Base-by-base conservation (phyloP, 2,329 filamentous ascomycete genomes). In the Pseudocercospora vitis region DNA sequence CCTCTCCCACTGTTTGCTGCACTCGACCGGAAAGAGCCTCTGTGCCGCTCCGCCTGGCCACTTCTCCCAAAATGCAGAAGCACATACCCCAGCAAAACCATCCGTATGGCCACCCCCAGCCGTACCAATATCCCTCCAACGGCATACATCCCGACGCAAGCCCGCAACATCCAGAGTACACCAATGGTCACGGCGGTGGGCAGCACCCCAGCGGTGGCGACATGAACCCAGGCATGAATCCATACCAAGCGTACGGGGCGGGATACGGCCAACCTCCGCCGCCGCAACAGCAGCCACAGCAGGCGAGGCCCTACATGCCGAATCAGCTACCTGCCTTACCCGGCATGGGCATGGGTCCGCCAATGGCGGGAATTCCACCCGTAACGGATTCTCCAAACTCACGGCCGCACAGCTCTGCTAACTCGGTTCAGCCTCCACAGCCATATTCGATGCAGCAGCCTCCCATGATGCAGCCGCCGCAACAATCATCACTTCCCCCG, bases 161-260 rank as follows among this genome's bases (percentile, higher is more conserved):
- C 19, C 42, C 58, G 9, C 58, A 55, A 50, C 47, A 56, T 40
- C 47, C 48, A 47, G 58, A 53, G 18, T 54, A 60, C 40, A 55
- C 55, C 39, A 63, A 62, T 56, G 57, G 59, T 29, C 54, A 60
- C 37, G 51, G 48, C 35, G 61, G 58, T 56, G 56, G 57, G 39
- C 54, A 60, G 24, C 49, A 62, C 16, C 28, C 52, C 42, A 58
- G 54, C 52, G 53, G 50, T n/a, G 47, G n/a, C 33, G 56, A 63
- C 49, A 60, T 60, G 54, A 61, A 62, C 39, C 60, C 59, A 18
- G 52, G 60, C 49, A 61, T 60, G 54, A 61, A 62, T 37, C 60
- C 59, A 40, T 63, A 61, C 47, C 53, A 61, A 39, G 55, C 54
- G 40, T 62, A 63, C 44, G 45, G 42, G 11, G 47, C 33, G 29